phyloP scores from a whole-genome alignment of 441 rosid species.

The Erysimum pusillum region DNA sequence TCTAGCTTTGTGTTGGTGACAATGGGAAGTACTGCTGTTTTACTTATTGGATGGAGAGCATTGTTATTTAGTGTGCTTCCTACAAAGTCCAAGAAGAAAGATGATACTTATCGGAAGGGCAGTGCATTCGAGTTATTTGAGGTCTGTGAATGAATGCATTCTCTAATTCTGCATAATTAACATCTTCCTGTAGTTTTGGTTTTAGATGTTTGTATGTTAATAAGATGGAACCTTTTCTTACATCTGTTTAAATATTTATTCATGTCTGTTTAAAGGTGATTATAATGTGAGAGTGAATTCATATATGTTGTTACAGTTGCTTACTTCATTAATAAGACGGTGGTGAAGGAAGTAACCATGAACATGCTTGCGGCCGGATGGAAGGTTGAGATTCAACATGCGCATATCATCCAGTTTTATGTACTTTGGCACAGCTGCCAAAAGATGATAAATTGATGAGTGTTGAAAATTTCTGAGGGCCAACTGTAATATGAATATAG shows the following conservation, averaged over 20 bases:
- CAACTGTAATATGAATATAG: conserved; percentile 19
- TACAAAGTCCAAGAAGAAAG: conserved; percentile 61
- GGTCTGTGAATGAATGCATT: conserved; percentile 55
- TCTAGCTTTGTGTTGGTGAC: conserved; percentile 74
- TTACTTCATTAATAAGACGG: conserved; percentile 80
- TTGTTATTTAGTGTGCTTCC: conserved; percentile 67
- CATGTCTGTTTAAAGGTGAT: not conserved
- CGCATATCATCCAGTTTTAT: not conserved
- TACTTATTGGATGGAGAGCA: conserved; percentile 86
- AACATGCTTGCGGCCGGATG: not conserved
- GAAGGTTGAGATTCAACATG: not conserved
- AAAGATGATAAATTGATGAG: not conserved
- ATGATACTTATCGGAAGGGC: conserved; percentile 75
- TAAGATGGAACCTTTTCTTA: not conserved
- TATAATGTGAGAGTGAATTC: conserved; percentile 18
- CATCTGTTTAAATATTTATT: no score
- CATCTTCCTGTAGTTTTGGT: not conserved
- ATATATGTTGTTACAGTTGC: conserved; percentile 65
- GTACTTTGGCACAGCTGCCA: not conserved
- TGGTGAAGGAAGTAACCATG: conserved; percentile 54
- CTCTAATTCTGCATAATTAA: not conserved
- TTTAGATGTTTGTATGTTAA: not conserved
- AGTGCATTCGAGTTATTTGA: conserved; percentile 91
- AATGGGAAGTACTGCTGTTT: conserved; percentile 85
- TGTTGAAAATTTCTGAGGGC: not conserved